Base-by-base conservation (phyloP, 805 yeast species). In the Yarrowia sp. region DNA sequence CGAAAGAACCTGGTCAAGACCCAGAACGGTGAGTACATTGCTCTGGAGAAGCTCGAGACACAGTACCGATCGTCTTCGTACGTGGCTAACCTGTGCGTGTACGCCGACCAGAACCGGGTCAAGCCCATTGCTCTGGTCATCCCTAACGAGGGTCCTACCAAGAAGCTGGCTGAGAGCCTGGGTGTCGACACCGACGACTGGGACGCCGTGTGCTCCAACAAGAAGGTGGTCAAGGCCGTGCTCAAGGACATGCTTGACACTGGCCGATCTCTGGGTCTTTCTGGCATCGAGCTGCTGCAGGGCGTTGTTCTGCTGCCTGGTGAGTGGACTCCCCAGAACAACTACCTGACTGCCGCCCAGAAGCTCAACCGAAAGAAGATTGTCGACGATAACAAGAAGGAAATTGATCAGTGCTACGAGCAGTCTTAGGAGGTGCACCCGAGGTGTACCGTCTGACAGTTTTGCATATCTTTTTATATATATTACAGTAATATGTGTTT, bases 241-340 rank as follows among this genome's bases (percentile, higher is more conserved):
- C 80, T 82, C 64, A 82, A 88, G 71, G 79, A 87, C 15, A 78
- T 95, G 69, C 75, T 90, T 67, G 83, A 84, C 33, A 91, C 97
- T 9, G 99, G 92, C 73, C 88, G 85, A 78, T 73, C 85, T 19
- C 93, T 88, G 76, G 97, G 96, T 10, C 85, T 95, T 72, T 82
- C 79, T 61, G 96, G 97, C 69, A 93, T 92, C 72, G 98, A 95
- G 80, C 82, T 94, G 71, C 76, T 95, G 68, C 86, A 86, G 71
- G 96, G 93, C 72, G 83, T 89, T 70, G 92, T 89, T 14, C 78
- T 95, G 69, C 83, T 87, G 68, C 93, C 91, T 71, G 94, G 87
- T 65, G 99, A 95, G 81, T 95, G 99, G 98, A 95, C 98, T 47
- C 98, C 99, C 50, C 95, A 92, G 79, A 91, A 87, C 76, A 98